Conservation (phyloP, 1,139 yeast genomes). For the Pichia sp. region DNA sequence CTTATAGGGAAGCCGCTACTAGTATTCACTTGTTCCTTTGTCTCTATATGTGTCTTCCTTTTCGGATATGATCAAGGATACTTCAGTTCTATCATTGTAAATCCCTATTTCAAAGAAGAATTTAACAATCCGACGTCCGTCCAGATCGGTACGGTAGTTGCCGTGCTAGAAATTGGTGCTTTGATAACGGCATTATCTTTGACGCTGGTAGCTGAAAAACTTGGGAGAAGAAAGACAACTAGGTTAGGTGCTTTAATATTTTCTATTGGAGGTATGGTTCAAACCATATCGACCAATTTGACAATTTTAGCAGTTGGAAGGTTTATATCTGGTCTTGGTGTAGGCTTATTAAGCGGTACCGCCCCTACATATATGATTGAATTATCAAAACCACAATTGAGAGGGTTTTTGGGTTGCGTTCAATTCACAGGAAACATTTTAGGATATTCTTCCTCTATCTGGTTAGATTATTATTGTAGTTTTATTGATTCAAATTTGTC, state of each 20-base stretch:
- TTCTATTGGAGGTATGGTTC: slow-evolving; percentile 73
- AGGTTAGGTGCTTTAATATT: slow-evolving; percentile 76
- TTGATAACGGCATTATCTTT: slow-evolving; percentile 67
- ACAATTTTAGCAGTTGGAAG: slow-evolving; percentile 59
- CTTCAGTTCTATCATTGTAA: slow-evolving; percentile 55
- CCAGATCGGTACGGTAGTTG: slow-evolving; percentile 71
- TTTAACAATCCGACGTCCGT: slow-evolving; percentile 65
- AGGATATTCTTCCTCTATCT: slow-evolving; percentile 80
- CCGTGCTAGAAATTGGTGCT: slow-evolving; percentile 83
- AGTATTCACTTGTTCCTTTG: slow-evolving; percentile 51
- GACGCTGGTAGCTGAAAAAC: slow-evolving; percentile 64
- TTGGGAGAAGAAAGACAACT: slow-evolving; percentile 77
- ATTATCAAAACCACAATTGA: slow-evolving; percentile 79
- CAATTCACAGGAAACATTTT: slow-evolving; percentile 89
- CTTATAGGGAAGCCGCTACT: slow-evolving; percentile 47
- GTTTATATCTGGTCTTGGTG: slow-evolving; percentile 77
- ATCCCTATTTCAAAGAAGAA: slow-evolving; percentile 62
- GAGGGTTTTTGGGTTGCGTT: slow-evolving; percentile 85
- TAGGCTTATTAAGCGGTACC: slow-evolving; percentile 84
- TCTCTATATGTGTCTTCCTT: slow-evolving; percentile 48
- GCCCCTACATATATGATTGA: slow-evolving; percentile 95
- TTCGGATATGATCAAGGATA: slow-evolving; percentile 61
- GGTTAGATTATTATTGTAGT: slow-evolving; percentile 83
- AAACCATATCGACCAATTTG: slow-evolving; percentile 48
- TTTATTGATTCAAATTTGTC: slow-evolving; percentile 47